Evolutionary conservation across 805 yeast species (phyloP), one percentile per base, ranked within the genome.

Genomic region (Candida schatavii): DNA sequence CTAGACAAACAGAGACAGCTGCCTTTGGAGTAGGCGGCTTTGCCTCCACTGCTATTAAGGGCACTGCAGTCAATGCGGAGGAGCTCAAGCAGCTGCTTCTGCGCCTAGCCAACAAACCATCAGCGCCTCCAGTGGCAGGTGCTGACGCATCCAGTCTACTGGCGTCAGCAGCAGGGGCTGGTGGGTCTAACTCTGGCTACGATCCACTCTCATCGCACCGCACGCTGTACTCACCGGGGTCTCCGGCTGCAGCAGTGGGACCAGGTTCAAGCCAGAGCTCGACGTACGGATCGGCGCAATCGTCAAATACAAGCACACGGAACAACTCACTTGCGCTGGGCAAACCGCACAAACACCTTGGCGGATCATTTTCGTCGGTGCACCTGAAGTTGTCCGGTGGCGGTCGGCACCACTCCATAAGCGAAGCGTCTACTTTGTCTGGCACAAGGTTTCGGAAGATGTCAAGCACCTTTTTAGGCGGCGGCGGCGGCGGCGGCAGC

Each of bases 21-120:
- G n/a, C n/a, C n/a, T n/a, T n/a, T n/a, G n/a, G n/a, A n/a, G n/a
- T n/a, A n/a, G n/a, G n/a, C n/a, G n/a, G n/a, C n/a, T n/a, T n/a
- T n/a, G n/a, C n/a, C n/a, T 23, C 27, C 11, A 23, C 27, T 23
- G 35, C 20, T 9, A n/a, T n/a, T 5, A 31, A 31, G 21, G 35
- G 19, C 11, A 11, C 5, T 7, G 35, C 35, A 10, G 35, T 31
- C 19, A 31, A 31, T 15, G 35, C 35, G 20, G 35, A 31, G 35
- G 35, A 31, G 18, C 18, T 31, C 20, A 31, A 31, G 18, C 35
- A 18, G 18, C 35, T 31, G 35, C 35, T 31, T 9, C 35, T 31
- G 35, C 15, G 11, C 18, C 35, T 31, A 10, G 27, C 27, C 7
- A 23, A 11, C 27, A n/a, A n/a, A n/a, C n/a, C n/a, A n/a, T n/a